phyloP scores from a whole-genome alignment of 2,329 filamentous ascomycete species.

The Dactylellina parvicollis region DNA sequence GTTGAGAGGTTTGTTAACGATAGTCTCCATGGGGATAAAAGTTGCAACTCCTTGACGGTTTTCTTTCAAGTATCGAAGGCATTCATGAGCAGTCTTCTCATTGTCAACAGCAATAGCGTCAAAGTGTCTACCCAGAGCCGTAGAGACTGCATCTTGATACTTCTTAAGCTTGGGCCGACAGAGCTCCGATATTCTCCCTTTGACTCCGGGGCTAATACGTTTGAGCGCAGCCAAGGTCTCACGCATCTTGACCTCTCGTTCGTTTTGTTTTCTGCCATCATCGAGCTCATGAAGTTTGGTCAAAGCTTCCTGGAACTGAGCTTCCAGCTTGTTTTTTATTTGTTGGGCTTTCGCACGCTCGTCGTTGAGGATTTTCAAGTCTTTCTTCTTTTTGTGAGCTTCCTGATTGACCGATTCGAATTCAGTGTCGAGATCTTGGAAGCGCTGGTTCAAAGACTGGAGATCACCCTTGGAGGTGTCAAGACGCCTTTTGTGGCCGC shows the following conservation, averaged over 20 bases:
- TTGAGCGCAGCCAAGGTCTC: constrained; percentile 88
- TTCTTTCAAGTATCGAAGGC: constrained; percentile 92
- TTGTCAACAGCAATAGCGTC: constrained; percentile 95
- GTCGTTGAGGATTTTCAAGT: constrained; percentile 84
- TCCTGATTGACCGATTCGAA: constrained; percentile 72
- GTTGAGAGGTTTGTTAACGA: constrained; percentile 91
- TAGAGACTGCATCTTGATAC: constrained; percentile 90
- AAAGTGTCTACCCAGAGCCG: constrained; percentile 89
- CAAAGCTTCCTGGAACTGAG: constrained; percentile 84
- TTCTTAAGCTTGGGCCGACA: constrained; percentile 98
- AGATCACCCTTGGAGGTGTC: constrained; percentile 79
- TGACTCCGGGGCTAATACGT: constrained; percentile 89
- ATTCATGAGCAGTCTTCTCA: constrained; percentile 91
- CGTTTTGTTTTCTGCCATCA: constrained; percentile 83
- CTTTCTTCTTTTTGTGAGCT: constrained; percentile 89
- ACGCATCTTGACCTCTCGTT: constrained; percentile 79
- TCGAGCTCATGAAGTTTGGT: constrained; percentile 85
- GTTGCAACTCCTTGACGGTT: constrained; percentile 87
- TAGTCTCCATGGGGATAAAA: constrained; percentile 95
- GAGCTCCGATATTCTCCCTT: constrained; percentile 86
- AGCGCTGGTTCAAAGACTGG: constrained; percentile 63
- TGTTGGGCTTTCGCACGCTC: constrained; percentile 83
- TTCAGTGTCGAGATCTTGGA: constrained; percentile 63
- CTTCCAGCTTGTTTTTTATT: constrained; percentile 85
- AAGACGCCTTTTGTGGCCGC: constrained; percentile 77